Evolutionary conservation across 2,329 filamentous ascomycete species (phyloP), one percentile per base, ranked within the genome.

Genomic region (Pseudogymnoascus sp.): DNA sequence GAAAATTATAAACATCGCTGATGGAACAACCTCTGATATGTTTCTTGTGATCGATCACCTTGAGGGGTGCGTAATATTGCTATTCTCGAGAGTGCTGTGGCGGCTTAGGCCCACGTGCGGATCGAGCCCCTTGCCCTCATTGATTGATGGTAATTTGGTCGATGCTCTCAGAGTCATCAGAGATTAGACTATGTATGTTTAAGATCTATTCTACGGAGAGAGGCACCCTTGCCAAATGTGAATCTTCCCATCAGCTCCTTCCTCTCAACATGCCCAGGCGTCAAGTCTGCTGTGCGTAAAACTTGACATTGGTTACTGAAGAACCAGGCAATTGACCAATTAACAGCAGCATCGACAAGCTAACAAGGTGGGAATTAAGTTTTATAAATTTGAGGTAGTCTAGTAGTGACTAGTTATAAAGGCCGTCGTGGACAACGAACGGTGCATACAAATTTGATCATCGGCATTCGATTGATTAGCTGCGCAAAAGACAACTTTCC

Each of bases 211-310:
- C 3, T 18, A 30, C 9, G 25, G 43, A 15, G 7, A 30, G 22
- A 25, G 22, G 5, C 14, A 30, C 4, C 22, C 15, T 22, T 37
- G 63, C 72, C 70, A 63, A 69, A 71, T n/a, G 70, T 69, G 62
- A 72, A 71, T 35, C 71, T 58, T 11, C 68, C 70, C 36, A 72
- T 61, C 58, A 71, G 65, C 60, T 72, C 70, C 59, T 72, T 72
- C 37, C 67, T 67, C 47, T 62, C 61, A 37, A 60, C 59, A 37
- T 71, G 67, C 14, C 70, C 67, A 5, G 68, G 67, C 4, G 22
- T 25, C 22, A 22, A 22, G 22, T 22, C 22, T 22, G 22, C 22
- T 25, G 22, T 25, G 22, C 22, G 22, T 25, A 25, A 25, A 25
- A 25, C 5, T 25, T 25, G 5, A 25, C 22, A 25, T 25, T 2